Conservation (phyloP, 2,329 filamentous ascomycete species). For the Epichloe bromicola region DNA sequence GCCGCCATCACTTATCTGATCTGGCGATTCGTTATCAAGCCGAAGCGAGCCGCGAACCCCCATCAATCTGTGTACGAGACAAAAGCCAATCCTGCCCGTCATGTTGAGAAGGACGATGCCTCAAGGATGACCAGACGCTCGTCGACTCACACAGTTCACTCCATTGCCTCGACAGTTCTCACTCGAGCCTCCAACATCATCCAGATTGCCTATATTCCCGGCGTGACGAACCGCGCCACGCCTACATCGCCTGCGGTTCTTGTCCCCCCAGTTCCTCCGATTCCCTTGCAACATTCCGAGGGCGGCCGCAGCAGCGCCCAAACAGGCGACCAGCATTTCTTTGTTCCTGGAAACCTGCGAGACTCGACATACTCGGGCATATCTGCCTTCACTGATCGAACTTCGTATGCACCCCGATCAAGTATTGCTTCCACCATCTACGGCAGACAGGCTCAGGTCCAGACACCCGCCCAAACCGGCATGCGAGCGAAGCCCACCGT, state of each 20-base stretch:
- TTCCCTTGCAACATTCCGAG: slow-evolving; percentile 54
- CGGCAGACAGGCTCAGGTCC: slow-evolving; percentile 73
- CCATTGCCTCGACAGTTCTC: slow-evolving; percentile 87
- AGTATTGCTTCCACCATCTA: slow-evolving; percentile 92
- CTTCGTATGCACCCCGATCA: slow-evolving; percentile 49
- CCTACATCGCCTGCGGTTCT: slow-evolving; percentile 69
- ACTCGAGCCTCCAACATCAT: slow-evolving; percentile 98
- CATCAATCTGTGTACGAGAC: slow-evolving; percentile 40
- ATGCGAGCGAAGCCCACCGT: slow-evolving; percentile 82
- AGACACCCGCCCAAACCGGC: slow-evolving; percentile 74
- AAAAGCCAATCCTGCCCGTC: slow-evolving; percentile 32
- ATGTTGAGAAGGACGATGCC: slow-evolving; percentile 33
- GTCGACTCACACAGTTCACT: slow-evolving; percentile 76
- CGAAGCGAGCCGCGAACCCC: slow-evolving; percentile 51
- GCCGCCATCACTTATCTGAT: slow-evolving; percentile 66
- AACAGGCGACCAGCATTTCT: slow-evolving; percentile 74
- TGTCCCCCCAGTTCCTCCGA: slow-evolving; percentile 86
- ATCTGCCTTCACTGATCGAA: slow-evolving; percentile 49
- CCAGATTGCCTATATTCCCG: slow-evolving; percentile 97
- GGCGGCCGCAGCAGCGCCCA: slow-evolving; percentile 31
- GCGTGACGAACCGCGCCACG: slow-evolving; percentile 82
- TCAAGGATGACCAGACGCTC: slow-evolving; percentile 41
- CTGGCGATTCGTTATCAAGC: slow-evolving; percentile 80
- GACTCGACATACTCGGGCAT: slow-evolving; percentile 82
- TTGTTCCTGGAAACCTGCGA: slow-evolving; percentile 78